Evolutionary conservation across 305 asterid species (phyloP).

Genomic region (Fraxinus latifolia): DNA sequence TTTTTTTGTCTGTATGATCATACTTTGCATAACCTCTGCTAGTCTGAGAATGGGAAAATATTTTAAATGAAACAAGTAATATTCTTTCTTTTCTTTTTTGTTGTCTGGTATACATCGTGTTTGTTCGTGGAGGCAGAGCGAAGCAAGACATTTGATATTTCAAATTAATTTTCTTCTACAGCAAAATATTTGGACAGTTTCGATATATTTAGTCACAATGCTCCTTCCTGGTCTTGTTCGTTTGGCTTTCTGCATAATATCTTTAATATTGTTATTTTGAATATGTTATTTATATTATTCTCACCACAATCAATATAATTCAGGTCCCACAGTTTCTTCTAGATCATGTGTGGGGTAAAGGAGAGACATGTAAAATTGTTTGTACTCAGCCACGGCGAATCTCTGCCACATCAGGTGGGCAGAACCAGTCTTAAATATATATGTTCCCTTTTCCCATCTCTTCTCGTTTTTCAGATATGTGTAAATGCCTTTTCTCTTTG

Average conservation of each 20-base stretch:
- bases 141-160: neutral
- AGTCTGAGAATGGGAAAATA: neutral
- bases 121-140: neutral
- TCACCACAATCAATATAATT: conserved; percentile 20
- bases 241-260: conserved; percentile 1
- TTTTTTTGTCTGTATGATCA: neutral
- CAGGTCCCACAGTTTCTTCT: conserved; percentile 92
- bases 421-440: conserved; percentile 14
- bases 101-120: neutral
- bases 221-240: neutral
- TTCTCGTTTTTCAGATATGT: conserved; percentile 19
- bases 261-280: neutral
- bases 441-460: conserved; percentile 8
- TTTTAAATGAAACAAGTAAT: neutral
- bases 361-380: conserved; percentile 77
- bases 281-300: conserved; percentile 1
- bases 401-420: conserved; percentile 88
- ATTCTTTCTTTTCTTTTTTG: neutral
- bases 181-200: neutral
- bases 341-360: conserved; percentile 85
- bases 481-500: conserved; percentile 20
- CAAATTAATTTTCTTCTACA: neutral
- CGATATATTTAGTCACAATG: neutral
- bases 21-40: neutral
- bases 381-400: conserved; percentile 96